These are phyloP conservation scores for Asparagopsis taxiformis DNA, from an alignment of 31 red algal species.

Conservation along the genomic window DNA sequence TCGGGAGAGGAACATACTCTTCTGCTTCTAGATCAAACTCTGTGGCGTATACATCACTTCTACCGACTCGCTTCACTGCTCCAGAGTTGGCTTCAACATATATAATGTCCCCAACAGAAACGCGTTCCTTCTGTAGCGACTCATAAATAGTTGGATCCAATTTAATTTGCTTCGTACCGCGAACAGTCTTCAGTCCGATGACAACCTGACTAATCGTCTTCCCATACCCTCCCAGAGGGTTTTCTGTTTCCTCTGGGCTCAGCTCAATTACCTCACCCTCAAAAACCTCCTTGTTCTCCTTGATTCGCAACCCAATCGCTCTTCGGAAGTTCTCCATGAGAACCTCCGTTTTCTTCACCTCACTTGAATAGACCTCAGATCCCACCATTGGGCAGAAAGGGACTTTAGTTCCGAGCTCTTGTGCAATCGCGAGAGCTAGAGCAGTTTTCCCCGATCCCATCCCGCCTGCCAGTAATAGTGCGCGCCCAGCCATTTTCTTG, in stretches of 20 bases:
- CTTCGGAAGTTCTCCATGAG: conserved; percentile 96
- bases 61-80: conserved; percentile 94
- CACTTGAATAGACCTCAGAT: conserved; percentile 96
- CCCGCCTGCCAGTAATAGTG: conserved; percentile 84
- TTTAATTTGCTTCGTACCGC: conserved; percentile 88
- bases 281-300: conserved; percentile 99
- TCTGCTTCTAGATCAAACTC: conserved; percentile 99
- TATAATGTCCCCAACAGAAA: conserved; percentile 92
- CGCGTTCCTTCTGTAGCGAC: conserved; percentile 85
- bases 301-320: conserved; percentile 97
- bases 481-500: conserved; percentile 97
- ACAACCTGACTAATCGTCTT: conserved; percentile 91
- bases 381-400: conserved; percentile 98
- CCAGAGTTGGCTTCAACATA: conserved; percentile 98
- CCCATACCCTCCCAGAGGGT: conserved; percentile 89
- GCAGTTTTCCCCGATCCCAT: conserved; percentile 97
- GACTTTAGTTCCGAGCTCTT: conserved; percentile 90
- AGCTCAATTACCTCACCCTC: conserved; percentile 98
- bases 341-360: conserved; percentile 99
- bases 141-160: conserved; percentile 97
- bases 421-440: conserved; percentile 81
- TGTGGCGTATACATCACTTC: conserved; percentile 90
- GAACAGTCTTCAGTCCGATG: conserved; percentile 82
- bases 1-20: conserved; percentile 98
- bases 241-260: conserved; percentile 89